Conservation (phyloP, 495 filamentous ascomycete genomes). For the Glutinoglossum americanum region DNA sequence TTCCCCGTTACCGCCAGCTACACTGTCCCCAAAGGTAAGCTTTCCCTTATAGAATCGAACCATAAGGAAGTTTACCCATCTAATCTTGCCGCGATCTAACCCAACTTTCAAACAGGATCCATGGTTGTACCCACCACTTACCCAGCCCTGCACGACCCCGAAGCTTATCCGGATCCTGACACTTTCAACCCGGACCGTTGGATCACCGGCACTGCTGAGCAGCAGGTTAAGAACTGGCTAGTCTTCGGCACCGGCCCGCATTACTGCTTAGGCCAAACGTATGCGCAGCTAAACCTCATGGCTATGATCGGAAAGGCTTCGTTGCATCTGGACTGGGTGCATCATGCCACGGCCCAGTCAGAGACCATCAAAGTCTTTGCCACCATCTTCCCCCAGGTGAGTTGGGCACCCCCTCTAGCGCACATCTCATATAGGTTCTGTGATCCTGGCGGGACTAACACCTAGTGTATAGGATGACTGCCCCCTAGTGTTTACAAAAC, state of each 20-base stretch:
- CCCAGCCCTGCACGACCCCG: conserved; percentile 78
- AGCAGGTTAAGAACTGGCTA: conserved; percentile 87
- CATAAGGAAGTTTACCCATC: too few species aligned
- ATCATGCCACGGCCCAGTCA: conserved; percentile 53
- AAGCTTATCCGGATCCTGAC: conserved; percentile 79
- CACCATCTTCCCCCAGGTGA: conserved; percentile 58
- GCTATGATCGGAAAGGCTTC: conserved; percentile 91
- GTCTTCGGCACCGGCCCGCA: conserved; percentile 94
- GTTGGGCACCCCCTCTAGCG: conserved; percentile 7
- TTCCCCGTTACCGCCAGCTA: conserved; percentile 84
- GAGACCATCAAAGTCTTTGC: conserved; percentile 98
- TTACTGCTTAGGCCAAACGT: conserved; percentile 90
- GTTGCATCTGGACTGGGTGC: conserved; percentile 75
- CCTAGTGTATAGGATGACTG: conserved; percentile 31
- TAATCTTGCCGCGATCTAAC: too few species aligned
- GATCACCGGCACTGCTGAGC: conserved; percentile 75
- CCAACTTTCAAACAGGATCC: too few species aligned
- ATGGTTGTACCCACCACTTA: conserved; percentile 90
- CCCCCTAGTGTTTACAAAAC: conserved; percentile 36
- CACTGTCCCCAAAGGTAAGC: conserved; percentile 59
- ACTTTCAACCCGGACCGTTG: conserved; percentile 81
- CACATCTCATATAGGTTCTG: too few species aligned
- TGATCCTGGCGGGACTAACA: too few species aligned
- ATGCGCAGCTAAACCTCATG: conserved; percentile 76
- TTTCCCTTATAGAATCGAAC: too few species aligned